Base-by-base conservation (phyloP, 106 monocot species). In the Chionographis japonica region DNA sequence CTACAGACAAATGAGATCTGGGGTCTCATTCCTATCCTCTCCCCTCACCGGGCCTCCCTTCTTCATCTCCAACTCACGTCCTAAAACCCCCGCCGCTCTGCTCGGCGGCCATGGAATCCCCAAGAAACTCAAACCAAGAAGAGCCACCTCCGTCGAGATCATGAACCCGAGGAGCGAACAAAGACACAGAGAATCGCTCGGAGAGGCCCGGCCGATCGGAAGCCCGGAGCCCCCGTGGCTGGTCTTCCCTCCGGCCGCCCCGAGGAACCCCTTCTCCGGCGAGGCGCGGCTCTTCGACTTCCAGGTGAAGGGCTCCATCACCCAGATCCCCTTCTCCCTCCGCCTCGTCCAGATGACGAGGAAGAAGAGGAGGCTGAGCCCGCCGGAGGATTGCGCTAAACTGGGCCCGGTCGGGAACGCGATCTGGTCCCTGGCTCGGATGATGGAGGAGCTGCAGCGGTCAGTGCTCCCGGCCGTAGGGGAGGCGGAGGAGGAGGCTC, bases 311-410 rank as follows among this genome's bases (percentile, higher is more conserved):
- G 4, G 27, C 17, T 49, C 56, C 51, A 54, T 36, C 43, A 61
- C 56, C 54, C 76, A 64, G 40, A 65, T 78, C 51, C 86, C 86
- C 14, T 35, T 79, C 43, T 86, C 86, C 16, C 61, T 82, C 41
- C 82, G 82, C 53, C 39, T 86, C 27, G 40, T 82, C 17, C 86
- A 86, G 73, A 73, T 82, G 50, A 50, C n/a, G 58, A 81, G 75
- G 77, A 82, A 83, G 66, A 67, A 68, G 41, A 40, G 63, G 11
- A 52, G 50, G 17, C 15, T 50, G 15, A 49, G 65, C n/a, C 35
- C 39, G 7, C 65, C 53, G 10, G 60, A 72, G 6, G 57, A 58
- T 43, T 40, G 52, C 3, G 13, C 67, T 12, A 57, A 15, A 2
- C 68, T 79, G 46, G 60, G 62, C 9, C 18, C 76, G 2, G 15